Evolutionary conservation across 257 asterid genomes (phyloP), one percentile per base, ranked within the genome.

Genomic region (Jasminum sambac): DNA sequence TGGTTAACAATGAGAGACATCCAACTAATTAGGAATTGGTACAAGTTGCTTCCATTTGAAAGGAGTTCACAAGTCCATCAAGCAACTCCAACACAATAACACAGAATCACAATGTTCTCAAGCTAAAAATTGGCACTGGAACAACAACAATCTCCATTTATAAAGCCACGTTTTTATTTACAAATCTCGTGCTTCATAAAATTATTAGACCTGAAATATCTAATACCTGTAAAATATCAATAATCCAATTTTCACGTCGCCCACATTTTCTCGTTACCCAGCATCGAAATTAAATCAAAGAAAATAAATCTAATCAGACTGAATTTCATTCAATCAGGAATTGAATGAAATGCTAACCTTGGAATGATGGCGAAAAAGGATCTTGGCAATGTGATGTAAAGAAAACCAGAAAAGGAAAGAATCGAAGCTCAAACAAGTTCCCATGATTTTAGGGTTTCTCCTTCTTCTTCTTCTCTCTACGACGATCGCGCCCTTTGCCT

Each of bases 361-460:
- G 68, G 72, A 23, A 76, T 39, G 44, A 76, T 61, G 62, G 66
- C 68, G 73, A 78, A 66, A 30, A 61, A 75, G 64, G 87, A 85
- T 81, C 86, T 78, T 66, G 75, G 76, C 81, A 83, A 80, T 81
- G 87, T 77, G 84, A 82, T 67, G 34, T 36, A 30, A 37, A 63
- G 46, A 21, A 66, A 74, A 64, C 37, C 66, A 14, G 65, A 63
- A 58, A 24, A 17, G 60, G 17, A 63, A 21, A 42, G 40, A 72
- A 78, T 66, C 72, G 65, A 69, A 74, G 61, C 76, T 75, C 61
- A 68, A 55, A 72, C 11, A 64, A 74, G 55, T 70, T 42, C 21
- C 21, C 12, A 36, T 19, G 61, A 71, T 25, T 66, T 57, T 75
- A 78, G 81, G 79, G 84, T 73, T 59, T 13, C 61, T 44, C 40